Evolutionary conservation across 129 eudicot genomes (phyloP).

Genomic region (Centaurea solstitialis): DNA sequence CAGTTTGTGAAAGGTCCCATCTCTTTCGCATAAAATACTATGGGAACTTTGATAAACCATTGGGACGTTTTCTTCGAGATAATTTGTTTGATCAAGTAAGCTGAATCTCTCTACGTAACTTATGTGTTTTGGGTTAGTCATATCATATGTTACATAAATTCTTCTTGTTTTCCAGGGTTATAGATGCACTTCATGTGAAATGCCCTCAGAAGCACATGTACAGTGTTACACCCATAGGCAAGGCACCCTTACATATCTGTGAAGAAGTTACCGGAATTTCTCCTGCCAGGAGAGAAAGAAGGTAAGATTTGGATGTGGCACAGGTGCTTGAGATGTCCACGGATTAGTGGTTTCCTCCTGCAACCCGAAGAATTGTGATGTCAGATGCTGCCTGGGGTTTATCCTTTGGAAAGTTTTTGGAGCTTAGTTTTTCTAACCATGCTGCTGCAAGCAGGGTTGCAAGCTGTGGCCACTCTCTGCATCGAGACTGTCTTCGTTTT

Average conservation of each 20-base stretch:
- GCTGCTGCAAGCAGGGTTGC: conserved; percentile 99
- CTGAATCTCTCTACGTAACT: neutral
- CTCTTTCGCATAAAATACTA: conserved; percentile 96
- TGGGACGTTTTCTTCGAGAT: conserved; percentile 94
- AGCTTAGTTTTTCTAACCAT: conserved; percentile 97
- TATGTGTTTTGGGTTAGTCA: neutral
- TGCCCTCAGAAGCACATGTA: conserved; percentile 98
- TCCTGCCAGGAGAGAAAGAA: conserved; percentile 88
- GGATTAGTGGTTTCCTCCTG: conserved; percentile 82
- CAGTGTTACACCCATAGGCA: conserved; percentile 97
- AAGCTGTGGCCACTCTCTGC: conserved; percentile 96
- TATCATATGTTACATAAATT: conserved; percentile 7
- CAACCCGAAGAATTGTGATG: conserved; percentile 90
- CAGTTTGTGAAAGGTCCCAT: conserved; percentile 96
- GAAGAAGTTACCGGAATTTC: conserved; percentile 72
- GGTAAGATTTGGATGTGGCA: conserved; percentile 99
- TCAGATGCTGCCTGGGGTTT: conserved; percentile 99
- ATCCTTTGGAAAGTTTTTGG: conserved; percentile 98
- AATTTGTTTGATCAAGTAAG: conserved; percentile 90
- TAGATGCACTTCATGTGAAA: conserved; percentile 81
- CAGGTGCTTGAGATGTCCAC: conserved; percentile 91
- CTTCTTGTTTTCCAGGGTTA: conserved; percentile 58
- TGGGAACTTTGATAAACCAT: conserved; percentile 88
- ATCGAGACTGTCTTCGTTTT: conserved; percentile 97
- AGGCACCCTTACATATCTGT: conserved; percentile 97